Base-by-base conservation (phyloP, 352 stramenopile species). In the Aphanomyces invadans region DNA sequence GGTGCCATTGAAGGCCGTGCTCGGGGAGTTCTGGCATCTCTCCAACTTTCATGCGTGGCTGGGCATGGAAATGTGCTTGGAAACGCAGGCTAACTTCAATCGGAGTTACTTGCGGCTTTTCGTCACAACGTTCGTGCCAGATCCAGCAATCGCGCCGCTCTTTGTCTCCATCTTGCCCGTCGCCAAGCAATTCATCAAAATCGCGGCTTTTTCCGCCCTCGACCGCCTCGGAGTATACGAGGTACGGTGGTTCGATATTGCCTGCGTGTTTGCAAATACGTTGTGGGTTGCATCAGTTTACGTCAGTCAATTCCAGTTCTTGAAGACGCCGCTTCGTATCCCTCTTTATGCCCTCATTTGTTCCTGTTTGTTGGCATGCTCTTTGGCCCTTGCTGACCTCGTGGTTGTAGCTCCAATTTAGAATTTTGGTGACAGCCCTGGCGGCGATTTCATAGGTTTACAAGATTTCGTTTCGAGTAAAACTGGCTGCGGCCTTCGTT, bases 71-170 rank as follows among this genome's bases (percentile, higher is more conserved):
- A 65, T 65, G 56, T 65, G 56, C 19, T 28, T 65, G 56, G 56
- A 65, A 65, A 65, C 56, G 23, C 56, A 65, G 38, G n/a, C 21
- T n/a, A 65, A 65, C 38, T 65, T 65, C 23, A 65, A 65, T 28
- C 31, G 31, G 15, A 23, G 38, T 31, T 65, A 65, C 44, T 23
- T 65, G 26, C 56, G 56, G 17, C 11, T 65, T 15, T 65, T 65
- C 23, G 21, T 65, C 26, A 31, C 15, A 10, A 29, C 53, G 19
- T 65, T 65, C 26, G 38, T 36, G 19, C 21, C 2, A 25, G 31
- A n/a, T 59, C n/a, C n/a, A n/a, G n/a, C n/a, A n/a, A n/a, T n/a
- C n/a, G 17, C 38, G 11, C 12, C 56, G 10, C 26, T n/a, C 4
- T 17, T 65, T 9, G 38, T 65, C 17, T 64, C 56, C 26, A 19